Conservation (phyloP, 164 flowering plant species). For the Litsea cubeba region DNA sequence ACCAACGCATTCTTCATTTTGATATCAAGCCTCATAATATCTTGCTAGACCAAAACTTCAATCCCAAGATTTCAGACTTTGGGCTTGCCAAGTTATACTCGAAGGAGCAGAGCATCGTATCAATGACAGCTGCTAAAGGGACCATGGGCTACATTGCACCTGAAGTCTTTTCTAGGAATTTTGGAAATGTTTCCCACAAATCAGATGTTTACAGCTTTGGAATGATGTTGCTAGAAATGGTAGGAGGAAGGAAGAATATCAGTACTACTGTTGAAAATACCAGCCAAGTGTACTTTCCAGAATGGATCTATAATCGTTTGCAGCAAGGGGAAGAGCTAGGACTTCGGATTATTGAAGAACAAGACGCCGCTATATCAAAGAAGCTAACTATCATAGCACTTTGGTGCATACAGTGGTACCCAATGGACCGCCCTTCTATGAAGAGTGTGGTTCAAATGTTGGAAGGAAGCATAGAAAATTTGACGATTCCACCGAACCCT, state of each 20-base stretch:
- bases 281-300: constrained; percentile 2
- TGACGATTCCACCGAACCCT: constrained; percentile 4
- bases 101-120: constrained; percentile 5
- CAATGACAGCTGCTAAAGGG: constrained; percentile 3
- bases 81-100: constrained; percentile 9
- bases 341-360: background rate
- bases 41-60: constrained; percentile 3
- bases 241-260: constrained; percentile 8
- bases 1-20: constrained; percentile 6
- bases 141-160: constrained; percentile 12
- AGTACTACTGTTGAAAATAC: background rate
- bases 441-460: constrained; percentile 4
- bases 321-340: background rate
- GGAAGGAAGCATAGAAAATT: constrained; percentile 2
- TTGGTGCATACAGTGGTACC: constrained; percentile 9
- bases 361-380: background rate
- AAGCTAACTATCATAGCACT: background rate
- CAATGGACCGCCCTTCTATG: constrained; percentile 2
- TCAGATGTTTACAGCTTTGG: constrained; percentile 8
- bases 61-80: constrained; percentile 13
- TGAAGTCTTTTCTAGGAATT: constrained; percentile 2
- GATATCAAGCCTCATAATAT: constrained; percentile 10
- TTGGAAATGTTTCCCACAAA: constrained; percentile 6
- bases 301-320: constrained; percentile 8
- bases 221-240: constrained; percentile 5